Evolutionary conservation across 2,329 filamentous ascomycete species (phyloP), one percentile per base, ranked within the genome.

Genomic region (Fusarium sp.): DNA sequence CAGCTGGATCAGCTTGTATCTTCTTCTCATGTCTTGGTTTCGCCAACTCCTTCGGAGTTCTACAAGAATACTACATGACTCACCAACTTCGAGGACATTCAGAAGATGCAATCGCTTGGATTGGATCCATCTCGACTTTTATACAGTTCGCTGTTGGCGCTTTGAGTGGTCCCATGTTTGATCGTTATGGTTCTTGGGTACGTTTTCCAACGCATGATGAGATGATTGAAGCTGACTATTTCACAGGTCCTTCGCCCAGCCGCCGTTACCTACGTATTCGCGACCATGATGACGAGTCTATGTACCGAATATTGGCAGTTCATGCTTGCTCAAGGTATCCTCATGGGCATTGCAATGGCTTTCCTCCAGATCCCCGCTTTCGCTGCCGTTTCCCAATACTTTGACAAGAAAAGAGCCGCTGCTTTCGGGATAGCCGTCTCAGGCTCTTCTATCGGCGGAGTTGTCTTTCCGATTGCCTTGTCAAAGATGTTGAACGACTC

Each of bases 241-340:
- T 3, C 1, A 0, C 5, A 77, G 75, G 28, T 76, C 0, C 54
- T 77, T 8, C 64, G 66, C 1, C 75, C 75, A 5, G 71, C 73
- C 1, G 74, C 74, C 3, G 11, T 76, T 2, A 31, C 33, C 0
- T 77, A 77, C 11, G 26, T 77, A 1, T 73, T 75, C 14, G 59
- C 70, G 6, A 73, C 66, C 3, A 77, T 77, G 75, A 75, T 76
- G 70, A 64, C 68, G 0, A 77, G 75, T 8, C 13, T 77, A 0
- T 87, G 85, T 73, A 82, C 76, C 8, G 62, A 81, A 38, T 89
- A 88, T 70, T 89, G 83, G 80, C 87, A 89, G 11, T 82, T 88
- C 74, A 85, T 89, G 80, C 84, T 89, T 14, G 82, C 82, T 0
- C 87, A 89, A 61, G 86, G 84, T 5, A 73, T 88, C 4, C 74